Conservation (phyloP, 2,329 filamentous ascomycete species). For the Xylariaceae sp. region DNA sequence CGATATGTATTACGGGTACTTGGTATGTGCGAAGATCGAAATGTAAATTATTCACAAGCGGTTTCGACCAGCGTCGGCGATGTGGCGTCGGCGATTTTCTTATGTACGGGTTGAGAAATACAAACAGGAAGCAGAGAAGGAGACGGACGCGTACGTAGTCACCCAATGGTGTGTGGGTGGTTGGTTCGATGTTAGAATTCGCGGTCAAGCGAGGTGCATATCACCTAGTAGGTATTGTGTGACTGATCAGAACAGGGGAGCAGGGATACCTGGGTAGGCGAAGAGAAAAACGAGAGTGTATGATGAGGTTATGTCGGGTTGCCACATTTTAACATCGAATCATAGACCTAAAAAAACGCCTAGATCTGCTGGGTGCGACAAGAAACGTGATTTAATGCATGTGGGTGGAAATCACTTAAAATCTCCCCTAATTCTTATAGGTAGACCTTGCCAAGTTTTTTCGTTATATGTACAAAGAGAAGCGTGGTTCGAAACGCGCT, state of each 20-base stretch:
- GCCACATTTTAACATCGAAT: background rate
- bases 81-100: background rate
- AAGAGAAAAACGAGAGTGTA: background rate
- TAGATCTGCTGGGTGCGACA: background rate
- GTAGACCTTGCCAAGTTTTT: background rate
- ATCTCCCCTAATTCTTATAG: background rate
- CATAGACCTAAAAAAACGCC: background rate
- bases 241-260: background rate
- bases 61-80: background rate
- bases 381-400: background rate
- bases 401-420: background rate
- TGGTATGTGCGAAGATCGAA: slow-evolving; percentile 5
- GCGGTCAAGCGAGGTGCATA: background rate
- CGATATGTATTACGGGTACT: slow-evolving; percentile 14
- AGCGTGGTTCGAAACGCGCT: no score
- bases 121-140: background rate
- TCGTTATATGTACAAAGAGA: no score
- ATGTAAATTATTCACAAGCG: background rate
- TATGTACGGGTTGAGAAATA: background rate
- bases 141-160: background rate
- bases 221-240: background rate
- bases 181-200: background rate
- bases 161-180: background rate
- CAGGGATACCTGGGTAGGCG: no score
- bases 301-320: background rate